Percentiles rank a stretch among this genome's conserved stretches.
phyloP scores from a whole-genome alignment of 495 filamentous ascomycete species.

The Aspergillus avenaceus region DNA sequence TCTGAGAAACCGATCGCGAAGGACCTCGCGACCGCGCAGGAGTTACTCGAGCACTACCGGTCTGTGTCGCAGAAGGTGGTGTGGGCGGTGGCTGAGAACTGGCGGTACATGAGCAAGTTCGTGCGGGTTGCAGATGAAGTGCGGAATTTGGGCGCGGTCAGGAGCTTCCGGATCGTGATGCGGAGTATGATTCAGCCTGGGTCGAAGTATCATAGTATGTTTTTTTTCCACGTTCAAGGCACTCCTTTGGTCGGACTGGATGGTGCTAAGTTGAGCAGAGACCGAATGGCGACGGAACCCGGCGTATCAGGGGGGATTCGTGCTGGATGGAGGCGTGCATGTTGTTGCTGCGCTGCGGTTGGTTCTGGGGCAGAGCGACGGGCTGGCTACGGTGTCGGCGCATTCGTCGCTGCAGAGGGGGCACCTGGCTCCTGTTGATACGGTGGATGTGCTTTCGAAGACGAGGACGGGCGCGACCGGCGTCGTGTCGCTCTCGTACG shows the following conservation, averaged over 20 bases:
- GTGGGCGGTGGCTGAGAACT: slow-evolving; percentile 75
- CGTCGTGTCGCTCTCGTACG: slow-evolving; percentile 58
- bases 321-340: slow-evolving; percentile 76
- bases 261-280: slow-evolving; percentile 27
- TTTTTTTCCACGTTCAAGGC: too few relatives aligned
- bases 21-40: slow-evolving; percentile 56
- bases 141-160: slow-evolving; percentile 56
- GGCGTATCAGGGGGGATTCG: slow-evolving; percentile 70
- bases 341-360: slow-evolving; percentile 59
- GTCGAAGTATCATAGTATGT: slow-evolving; percentile 54
- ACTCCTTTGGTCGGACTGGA: neutral
- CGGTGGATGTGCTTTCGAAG: slow-evolving; percentile 59
- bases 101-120: slow-evolving; percentile 59
- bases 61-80: slow-evolving; percentile 46
- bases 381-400: slow-evolving; percentile 47
- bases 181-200: slow-evolving; percentile 51
- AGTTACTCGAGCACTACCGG: slow-evolving; percentile 60
- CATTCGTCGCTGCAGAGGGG: slow-evolving; percentile 54
- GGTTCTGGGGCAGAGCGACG: slow-evolving; percentile 50
- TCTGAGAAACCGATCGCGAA: slow-evolving; percentile 81
- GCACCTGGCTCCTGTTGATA: slow-evolving; percentile 72
- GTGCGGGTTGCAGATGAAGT: slow-evolving; percentile 54
- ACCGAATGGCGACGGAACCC: slow-evolving; percentile 74
- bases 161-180: slow-evolving; percentile 57
- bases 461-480: slow-evolving; percentile 61